A percentile compares a stretch with the other conserved stretches of the same genome.
These are phyloP conservation scores for Geosmithia morbida DNA, from an alignment of 2,329 filamentous ascomycete genomes.

Conservation along the genomic window DNA sequence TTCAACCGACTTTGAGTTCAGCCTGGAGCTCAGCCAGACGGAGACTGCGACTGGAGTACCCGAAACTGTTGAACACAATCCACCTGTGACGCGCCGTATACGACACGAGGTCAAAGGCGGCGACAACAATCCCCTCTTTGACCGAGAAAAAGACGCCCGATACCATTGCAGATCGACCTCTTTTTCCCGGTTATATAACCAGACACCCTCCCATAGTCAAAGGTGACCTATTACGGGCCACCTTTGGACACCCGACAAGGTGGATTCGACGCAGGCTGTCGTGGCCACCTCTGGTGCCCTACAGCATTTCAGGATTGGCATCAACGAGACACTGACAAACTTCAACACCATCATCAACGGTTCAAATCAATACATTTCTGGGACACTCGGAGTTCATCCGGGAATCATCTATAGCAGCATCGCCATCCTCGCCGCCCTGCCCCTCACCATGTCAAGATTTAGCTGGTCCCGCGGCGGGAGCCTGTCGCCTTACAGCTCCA, in stretches of 20 bases:
- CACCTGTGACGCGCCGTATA: background rate
- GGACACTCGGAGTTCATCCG: constrained; percentile 33
- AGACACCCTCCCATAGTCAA: background rate
- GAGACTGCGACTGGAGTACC: background rate
- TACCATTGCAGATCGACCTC: background rate
- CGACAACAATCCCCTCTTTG: background rate
- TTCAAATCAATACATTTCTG: constrained; percentile 36
- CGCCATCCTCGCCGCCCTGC: constrained; percentile 31
- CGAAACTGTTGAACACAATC: background rate
- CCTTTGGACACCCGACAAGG: constrained; percentile 28
- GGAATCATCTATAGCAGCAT: constrained; percentile 34
- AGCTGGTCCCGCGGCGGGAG: constrained; percentile 31
- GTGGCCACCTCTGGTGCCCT: constrained; percentile 50
- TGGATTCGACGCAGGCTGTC: constrained; percentile 42
- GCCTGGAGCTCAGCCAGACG: background rate
- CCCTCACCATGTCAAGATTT: constrained; percentile 40
- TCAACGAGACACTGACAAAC: constrained; percentile 35
- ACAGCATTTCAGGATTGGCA: constrained; percentile 43
- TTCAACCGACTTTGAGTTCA: background rate
- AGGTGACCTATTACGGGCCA: constrained; percentile 6
- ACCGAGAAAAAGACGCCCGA: background rate
- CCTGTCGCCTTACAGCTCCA: constrained; percentile 36
- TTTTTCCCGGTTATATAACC: background rate
- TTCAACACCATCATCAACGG: constrained; percentile 31
- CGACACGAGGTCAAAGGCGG: background rate